Evolutionary conservation across 768 basidiomycete species (phyloP), one percentile per base, ranked within the genome.

Genomic region (Tulasnella sp.): DNA sequence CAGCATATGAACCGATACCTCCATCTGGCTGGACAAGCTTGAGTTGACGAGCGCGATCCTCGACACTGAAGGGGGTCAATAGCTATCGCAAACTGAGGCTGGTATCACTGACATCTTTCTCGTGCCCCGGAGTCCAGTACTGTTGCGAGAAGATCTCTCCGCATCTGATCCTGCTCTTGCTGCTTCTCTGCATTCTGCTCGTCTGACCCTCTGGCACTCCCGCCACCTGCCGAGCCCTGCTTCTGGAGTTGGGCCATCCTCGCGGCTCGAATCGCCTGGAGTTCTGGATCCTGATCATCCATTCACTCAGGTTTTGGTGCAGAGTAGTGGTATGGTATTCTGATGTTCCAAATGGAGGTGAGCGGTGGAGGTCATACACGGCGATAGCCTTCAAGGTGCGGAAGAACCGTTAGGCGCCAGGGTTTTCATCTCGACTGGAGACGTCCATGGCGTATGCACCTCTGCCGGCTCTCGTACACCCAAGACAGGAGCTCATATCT

Each of bases 41-140:
- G 88, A 84, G 63, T 87, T 86, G 65, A 93, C 92, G 27, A 94
- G 80, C 3, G 84, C 79, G 63, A 94, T 93, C 50, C 92, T 82
- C 9, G 87, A 83, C 58, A 93, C 91, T 94, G 10, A 31, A 24
- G n/a, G 30, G n/a, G 4, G 19, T 45, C 34, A 48, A 29, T 12
- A 41, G 29, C 50, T 3, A 59, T 21, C 45, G 42, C 11, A 15
- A 49, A 24, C 19, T 17, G 27, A 30, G 11, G 8, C 34, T 19
- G 31, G 27, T 29, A 22, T 15, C 30, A 69, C 74, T 62, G 70
- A 92, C 90, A 72, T 69, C 90, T 78, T 74, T 92, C 91, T 60
- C 89, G 78, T 42, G 91, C 90, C 55, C 79, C 82, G 4, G 76
- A 71, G 62, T 89, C 87, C 42, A 93, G 75, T 31, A 93, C 77